These are phyloP conservation scores for Arabidopsis arenosa DNA, from an alignment of 345 rosid genomes.

Conservation along the genomic window DNA sequence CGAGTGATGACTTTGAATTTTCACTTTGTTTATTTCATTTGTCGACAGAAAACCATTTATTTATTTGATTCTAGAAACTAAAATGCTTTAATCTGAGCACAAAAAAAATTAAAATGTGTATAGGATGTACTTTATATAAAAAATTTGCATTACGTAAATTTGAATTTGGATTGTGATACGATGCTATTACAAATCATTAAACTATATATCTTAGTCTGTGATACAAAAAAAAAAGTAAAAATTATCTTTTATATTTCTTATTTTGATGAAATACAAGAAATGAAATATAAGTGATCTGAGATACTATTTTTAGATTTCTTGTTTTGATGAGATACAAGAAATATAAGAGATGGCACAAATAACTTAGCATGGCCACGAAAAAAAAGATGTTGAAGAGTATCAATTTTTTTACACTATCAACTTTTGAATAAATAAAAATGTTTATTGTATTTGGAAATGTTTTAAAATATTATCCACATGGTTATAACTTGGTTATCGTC, in stretches of 20 bases:
- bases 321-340: too few relatives aligned
- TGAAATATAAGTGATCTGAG: too few relatives aligned
- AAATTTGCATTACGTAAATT: background rate
- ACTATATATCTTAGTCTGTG: too few relatives aligned
- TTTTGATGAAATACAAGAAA: too few relatives aligned
- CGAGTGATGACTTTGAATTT: slow-evolving; percentile 42
- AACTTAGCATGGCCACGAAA: too few relatives aligned
- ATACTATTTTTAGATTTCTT: too few relatives aligned
- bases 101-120: background rate
- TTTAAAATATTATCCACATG: too few relatives aligned
- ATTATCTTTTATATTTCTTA: too few relatives aligned
- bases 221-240: too few relatives aligned
- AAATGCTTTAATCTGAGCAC: slow-evolving; percentile 7
- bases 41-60: background rate
- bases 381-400: background rate
- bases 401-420: background rate
- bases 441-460: too few relatives aligned
- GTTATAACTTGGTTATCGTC: background rate
- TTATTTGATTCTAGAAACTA: slow-evolving; percentile 36
- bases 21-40: slow-evolving; percentile 5
- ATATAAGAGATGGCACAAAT: too few relatives aligned
- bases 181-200: too few relatives aligned
- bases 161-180: background rate
- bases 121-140: background rate
- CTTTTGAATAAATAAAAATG: background rate